Evolutionary conservation across 1,284 basidiomycete species (phyloP), one percentile per base, ranked within the genome.

Genomic region (Leccinum subrobustum): DNA sequence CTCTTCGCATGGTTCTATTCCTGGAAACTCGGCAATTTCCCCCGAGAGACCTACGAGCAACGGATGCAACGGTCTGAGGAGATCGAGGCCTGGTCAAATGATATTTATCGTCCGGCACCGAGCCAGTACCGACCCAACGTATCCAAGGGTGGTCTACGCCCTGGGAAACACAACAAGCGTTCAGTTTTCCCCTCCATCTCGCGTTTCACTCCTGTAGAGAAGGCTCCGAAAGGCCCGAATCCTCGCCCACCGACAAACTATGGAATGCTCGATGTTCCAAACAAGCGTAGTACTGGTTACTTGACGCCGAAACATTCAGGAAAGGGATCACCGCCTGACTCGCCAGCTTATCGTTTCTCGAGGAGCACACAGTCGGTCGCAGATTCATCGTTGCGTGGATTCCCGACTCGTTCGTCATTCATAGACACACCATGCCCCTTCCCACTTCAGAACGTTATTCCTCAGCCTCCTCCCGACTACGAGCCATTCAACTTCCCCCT

Each of bases 1-100:
- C 82, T 94, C 73, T 99, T 99, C 76, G 85, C 92, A 47, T 99
- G 96, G 96, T 99, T 98, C 83, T 88, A 95, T 72, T 94, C 92
- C 23, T 95, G 92, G 91, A 88, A 88, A 70, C 82, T 99, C 48
- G 96, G 96, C 57, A 92, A 93, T 68, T 99, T 98, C 81, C 89
- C 90, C 67, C 86, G 87, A 57, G 97, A 99, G 79, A 93, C 94
- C 37, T 95, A 96, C 75, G 90, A 94, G 71, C 87, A 98, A 73
- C 86, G 96, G n/a, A 95, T 95, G 88, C 87, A 89, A 66, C 88
- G 96, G 31, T 88, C 91, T 12, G 85, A 84, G 47, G 93, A 95
- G 75, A 97, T 99, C 69, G 97, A 99, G 76, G 88, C 91, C 70
- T 99, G 96, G 96, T 89, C 95, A 31, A 91, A 92, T 68, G 94